Percentiles rank a stretch among this genome's conserved stretches.
These are phyloP conservation scores for Jamesozyma gamospora DNA, from an alignment of 805 yeast genomes.

Conservation along the genomic window DNA sequence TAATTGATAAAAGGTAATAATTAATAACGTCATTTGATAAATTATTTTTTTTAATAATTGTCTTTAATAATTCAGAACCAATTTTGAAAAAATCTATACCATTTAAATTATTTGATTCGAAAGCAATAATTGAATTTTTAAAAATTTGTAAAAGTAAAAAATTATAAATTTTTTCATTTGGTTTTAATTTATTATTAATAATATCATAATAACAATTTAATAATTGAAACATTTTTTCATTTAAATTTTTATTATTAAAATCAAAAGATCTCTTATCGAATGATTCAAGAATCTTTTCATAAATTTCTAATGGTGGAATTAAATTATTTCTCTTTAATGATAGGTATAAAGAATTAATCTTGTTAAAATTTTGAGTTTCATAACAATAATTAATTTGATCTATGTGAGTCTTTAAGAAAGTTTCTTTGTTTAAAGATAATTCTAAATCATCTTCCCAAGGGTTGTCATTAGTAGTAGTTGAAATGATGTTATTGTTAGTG, in stretches of 20 bases:
- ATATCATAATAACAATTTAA: slow-evolving; percentile 62
- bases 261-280: slow-evolving; percentile 41
- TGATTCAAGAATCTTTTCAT: slow-evolving; percentile 46
- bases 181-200: slow-evolving; percentile 44
- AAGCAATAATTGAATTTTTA: slow-evolving; percentile 38
- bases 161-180: slow-evolving; percentile 45
- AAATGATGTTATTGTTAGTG: not conserved
- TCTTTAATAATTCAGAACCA: slow-evolving; percentile 39
- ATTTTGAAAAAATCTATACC: slow-evolving; percentile 41
- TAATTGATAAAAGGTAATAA: slow-evolving; percentile 37
- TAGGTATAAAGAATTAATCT: slow-evolving; percentile 32
- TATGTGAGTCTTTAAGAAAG: slow-evolving; percentile 26
- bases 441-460: slow-evolving; percentile 29
- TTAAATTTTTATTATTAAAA: slow-evolving; percentile 44
- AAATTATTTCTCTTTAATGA: slow-evolving; percentile 34
- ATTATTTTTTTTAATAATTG: slow-evolving; percentile 35
- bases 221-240: slow-evolving; percentile 50
- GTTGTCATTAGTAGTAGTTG: not conserved
- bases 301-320: slow-evolving; percentile 43
- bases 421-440: slow-evolving; percentile 21
- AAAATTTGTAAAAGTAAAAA: slow-evolving; percentile 42
- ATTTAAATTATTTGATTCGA: slow-evolving; percentile 29
- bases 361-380: slow-evolving; percentile 24
- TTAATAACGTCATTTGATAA: slow-evolving; percentile 35
- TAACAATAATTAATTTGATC: slow-evolving; percentile 25